These are phyloP conservation scores for Vitis amurensis DNA, from an alignment of 164 flowering plant genomes.

Conservation along the genomic window DNA sequence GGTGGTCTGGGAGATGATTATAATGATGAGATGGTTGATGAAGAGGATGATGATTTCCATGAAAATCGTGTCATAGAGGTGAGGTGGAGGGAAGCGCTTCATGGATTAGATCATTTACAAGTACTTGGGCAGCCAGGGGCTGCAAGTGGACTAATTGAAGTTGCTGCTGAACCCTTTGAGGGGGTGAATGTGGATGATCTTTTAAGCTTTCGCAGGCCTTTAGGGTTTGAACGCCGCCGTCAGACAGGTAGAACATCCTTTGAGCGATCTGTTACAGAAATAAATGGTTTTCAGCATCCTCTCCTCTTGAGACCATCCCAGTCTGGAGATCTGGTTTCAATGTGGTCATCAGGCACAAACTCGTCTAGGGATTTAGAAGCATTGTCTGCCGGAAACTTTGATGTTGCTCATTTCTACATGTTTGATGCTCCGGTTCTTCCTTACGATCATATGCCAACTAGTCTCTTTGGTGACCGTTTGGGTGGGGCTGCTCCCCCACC, in stretches of 20 bases:
- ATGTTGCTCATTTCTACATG: conserved; percentile 72
- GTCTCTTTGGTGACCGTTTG: conserved; percentile 64
- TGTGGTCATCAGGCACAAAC: conserved; percentile 63
- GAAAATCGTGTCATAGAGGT: conserved; percentile 87
- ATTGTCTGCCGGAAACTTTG: conserved; percentile 60
- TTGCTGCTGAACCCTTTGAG: conserved; percentile 83
- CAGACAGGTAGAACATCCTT: conserved; percentile 59
- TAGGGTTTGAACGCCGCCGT: conserved; percentile 79
- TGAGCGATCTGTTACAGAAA: conserved; percentile 65
- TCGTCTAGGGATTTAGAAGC: conserved; percentile 65
- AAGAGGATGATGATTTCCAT: conserved; percentile 90
- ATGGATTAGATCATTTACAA: conserved; percentile 84
- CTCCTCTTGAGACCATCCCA: conserved; percentile 76
- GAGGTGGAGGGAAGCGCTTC: conserved; percentile 90
- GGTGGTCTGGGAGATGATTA: conserved; percentile 84
- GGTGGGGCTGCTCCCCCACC: conserved; percentile 68
- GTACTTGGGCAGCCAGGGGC: conserved; percentile 84
- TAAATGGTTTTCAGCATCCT: conserved; percentile 84
- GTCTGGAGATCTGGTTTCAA: conserved; percentile 54
- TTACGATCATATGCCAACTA: conserved; percentile 59
- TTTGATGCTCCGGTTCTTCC: conserved; percentile 87
- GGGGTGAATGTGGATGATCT: conserved; percentile 91
- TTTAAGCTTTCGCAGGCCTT: conserved; percentile 73
- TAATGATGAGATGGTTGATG: conserved; percentile 87
- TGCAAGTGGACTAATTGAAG: conserved; percentile 70